phyloP scores from a whole-genome alignment of 371 early-diverging fungal genomes.

The Mortierella sp. region DNA sequence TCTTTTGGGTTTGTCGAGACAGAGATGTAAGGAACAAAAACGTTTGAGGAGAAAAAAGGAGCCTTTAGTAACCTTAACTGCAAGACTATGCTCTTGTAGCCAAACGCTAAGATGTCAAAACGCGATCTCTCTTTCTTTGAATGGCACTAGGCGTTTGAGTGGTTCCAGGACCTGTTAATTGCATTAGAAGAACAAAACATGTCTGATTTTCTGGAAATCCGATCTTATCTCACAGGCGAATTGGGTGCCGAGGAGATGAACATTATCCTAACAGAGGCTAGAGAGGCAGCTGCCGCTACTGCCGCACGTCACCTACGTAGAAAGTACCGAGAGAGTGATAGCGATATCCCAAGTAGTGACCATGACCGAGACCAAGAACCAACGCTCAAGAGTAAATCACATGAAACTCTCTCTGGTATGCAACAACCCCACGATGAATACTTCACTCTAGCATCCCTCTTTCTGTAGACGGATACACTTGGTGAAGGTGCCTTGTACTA shows the following conservation, averaged over 20 bases:
- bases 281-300: constrained; percentile 26
- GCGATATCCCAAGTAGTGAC: neutral
- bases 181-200: constrained; percentile 64
- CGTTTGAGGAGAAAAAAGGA: neutral
- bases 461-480: no score
- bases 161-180: constrained; percentile 75
- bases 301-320: constrained; percentile 23
- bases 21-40: constrained; percentile 45
- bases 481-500: no score
- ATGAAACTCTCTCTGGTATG: neutral
- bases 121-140: neutral
- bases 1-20: constrained; percentile 77
- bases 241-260: constrained; percentile 51
- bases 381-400: neutral
- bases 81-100: neutral
- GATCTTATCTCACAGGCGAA: constrained; percentile 73
- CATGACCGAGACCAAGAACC: neutral
- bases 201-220: constrained; percentile 66
- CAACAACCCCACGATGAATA: neutral
- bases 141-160: constrained; percentile 65
- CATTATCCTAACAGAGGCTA: constrained; percentile 39
- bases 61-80: neutral
- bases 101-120: neutral
- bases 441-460: no score
- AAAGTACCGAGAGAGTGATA: constrained; percentile 1